phyloP scores from a whole-genome alignment of 768 basidiomycete species.

The Mrakia hoshinonis region DNA sequence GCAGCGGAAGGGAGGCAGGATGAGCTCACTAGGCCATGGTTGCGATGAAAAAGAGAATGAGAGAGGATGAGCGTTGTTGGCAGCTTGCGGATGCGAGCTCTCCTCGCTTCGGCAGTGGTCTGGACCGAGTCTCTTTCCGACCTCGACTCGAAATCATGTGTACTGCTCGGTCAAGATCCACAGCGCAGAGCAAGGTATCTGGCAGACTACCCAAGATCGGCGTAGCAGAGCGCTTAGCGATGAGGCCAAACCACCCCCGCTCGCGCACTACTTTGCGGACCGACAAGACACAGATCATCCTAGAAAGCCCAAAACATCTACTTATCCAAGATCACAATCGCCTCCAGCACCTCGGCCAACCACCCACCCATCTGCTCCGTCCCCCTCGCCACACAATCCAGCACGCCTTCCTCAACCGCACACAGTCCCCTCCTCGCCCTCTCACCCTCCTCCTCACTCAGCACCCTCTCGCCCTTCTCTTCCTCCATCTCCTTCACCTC shows the following conservation, averaged over 20 bases:
- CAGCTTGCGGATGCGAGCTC: no score
- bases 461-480: not conserved
- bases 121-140: no score
- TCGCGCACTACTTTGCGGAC: no score
- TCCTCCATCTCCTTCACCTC: not conserved
- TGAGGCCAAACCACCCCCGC: no score
- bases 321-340: constrained; percentile 3
- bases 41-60: no score
- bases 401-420: constrained; percentile 11
- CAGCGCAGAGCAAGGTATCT: no score
- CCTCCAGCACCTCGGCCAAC: constrained; percentile 20
- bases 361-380: constrained; percentile 10
- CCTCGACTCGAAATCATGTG: no score
- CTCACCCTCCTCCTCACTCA: not conserved
- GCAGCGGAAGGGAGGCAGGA: not conserved
- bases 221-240: no score
- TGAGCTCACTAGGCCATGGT: constrained; percentile 7
- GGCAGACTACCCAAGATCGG: no score
- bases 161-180: no score
- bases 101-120: no score
- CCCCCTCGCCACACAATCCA: constrained; percentile 22
- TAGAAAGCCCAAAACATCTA: not conserved
- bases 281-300: not conserved
- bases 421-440: constrained; percentile 3
- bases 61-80: not conserved